Evolutionary conservation across 805 yeast genomes (phyloP), one percentile per base, ranked within the genome.

Genomic region (Saccharomyces kudriavzevii): DNA sequence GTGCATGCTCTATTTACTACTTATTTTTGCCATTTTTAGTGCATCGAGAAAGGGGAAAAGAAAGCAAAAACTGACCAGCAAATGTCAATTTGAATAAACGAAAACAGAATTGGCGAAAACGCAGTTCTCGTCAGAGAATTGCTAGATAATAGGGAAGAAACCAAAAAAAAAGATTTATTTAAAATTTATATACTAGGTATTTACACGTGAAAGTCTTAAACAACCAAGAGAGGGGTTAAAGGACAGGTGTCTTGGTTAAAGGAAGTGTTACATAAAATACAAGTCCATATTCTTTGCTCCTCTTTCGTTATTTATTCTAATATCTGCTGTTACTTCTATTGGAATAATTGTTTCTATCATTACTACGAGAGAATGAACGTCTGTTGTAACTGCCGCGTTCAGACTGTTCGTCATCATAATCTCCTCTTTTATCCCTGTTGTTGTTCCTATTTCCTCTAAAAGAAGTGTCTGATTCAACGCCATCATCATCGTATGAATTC

Each of bases 21-120:
- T 47, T 43, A n/a, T 40, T 55, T 22, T 51, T 52, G 52, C 49
- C 51, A 40, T 54, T 52, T 25, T 27, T 31, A 49, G 52, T 48
- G 25, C 48, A 50, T n/a, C 52, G 31, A 17, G 48, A 26, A 31
- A 51, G 30, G 20, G n/a, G 9, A 22, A 13, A 26, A 11, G 13
- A n/a, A 29, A 11, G 10, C 29, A 27, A 4, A 27, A 27, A 11
- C 10, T 4, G 29, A 27, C 10, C 29, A 27, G 29, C 5, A 4
- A 27, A 27, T 11, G 6, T 8, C 29, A 27, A 11, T 27, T n/a
- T n/a, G n/a, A n/a, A n/a, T n/a, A n/a, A n/a, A n/a, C n/a, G n/a
- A 27, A 27, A 27, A 27, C 6, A 27, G 6, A 27, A n/a, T n/a
- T n/a, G n/a, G n/a, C n/a, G n/a, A n/a, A n/a, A n/a, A n/a, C n/a